Base-by-base conservation (phyloP, 1,284 basidiomycete species). In the Sanguinoderma infundibulare region DNA sequence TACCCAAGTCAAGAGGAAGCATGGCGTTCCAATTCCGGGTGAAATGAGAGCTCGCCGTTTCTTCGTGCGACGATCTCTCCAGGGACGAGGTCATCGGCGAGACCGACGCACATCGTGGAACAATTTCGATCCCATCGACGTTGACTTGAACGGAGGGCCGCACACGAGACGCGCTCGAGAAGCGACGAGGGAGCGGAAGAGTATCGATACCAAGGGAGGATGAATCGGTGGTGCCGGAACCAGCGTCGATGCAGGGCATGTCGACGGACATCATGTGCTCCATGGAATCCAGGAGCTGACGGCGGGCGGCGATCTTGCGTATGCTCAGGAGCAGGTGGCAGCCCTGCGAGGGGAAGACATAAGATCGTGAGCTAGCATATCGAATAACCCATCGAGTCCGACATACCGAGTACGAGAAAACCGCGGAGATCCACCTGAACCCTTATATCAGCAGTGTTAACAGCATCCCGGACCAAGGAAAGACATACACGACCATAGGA, bases 401-500 rank as follows among this genome's bases (percentile, higher is more conserved):
- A 38, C 65, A 26, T 5, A 64, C 65, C n/a, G 65, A 62, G 32
- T 64, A 67, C 2, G 65, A 67, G 20, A 67, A 44, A 15, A 64
- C 50, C 14, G 62, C 60, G 14, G 60, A 51, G 17, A 67, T 47
- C 65, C 65, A 67, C 1, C 65, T 67, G 39, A 20, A 20, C 7
- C 17, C 3, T 9, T 0, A 10, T 2, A 28, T 5, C 14, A 38
- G 26, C 26, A 26, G 51, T 10, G n/a, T n/a, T 17, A 20, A 10
- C 17, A 14, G 30, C 6, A 34, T 20, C n/a, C 15, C 9, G 17
- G 12, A n/a, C n/a, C 3, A 39, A 1, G 20, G n/a, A 6, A 44
- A 28, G 17, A 62, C 64, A 15, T 57, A 66, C 64, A 36, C 32
- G 12, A 53, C 28, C 7, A 46, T 22, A 4, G 54, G 28, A 4